These are phyloP conservation scores for Alternaria ventricosa DNA, from an alignment of 2,329 filamentous ascomycete species.

Conservation along the genomic window DNA sequence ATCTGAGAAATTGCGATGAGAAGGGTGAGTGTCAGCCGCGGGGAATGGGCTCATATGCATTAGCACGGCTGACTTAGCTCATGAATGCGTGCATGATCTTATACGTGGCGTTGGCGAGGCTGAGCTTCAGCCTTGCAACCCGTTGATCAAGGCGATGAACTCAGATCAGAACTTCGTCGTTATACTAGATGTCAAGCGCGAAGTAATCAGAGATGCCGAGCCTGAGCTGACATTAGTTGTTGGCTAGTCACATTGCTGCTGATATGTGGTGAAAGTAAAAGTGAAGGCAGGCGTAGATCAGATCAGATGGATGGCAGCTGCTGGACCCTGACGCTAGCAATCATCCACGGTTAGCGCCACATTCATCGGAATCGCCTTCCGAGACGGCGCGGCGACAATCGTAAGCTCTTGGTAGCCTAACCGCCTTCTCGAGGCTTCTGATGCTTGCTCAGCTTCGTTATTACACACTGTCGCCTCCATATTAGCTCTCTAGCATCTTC, in stretches of 20 bases:
- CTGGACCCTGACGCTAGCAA: constrained; percentile 11
- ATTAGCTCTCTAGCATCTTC: neutral
- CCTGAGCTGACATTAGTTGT: accelerated
- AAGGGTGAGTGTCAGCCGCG: accelerated
- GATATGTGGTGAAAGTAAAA: neutral
- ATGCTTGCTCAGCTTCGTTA: constrained; percentile 15
- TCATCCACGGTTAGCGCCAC: neutral
- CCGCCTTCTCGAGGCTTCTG: constrained; percentile 28
- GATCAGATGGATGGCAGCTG: neutral
- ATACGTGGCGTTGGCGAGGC: neutral
- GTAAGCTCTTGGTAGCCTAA: constrained; percentile 17
- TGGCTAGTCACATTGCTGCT: neutral
- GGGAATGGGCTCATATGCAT: neutral
- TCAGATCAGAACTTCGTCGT: too few relatives aligned
- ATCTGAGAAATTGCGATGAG: neutral
- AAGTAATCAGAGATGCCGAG: neutral
- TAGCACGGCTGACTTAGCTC: neutral
- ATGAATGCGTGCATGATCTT: neutral
- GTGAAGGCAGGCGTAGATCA: neutral
- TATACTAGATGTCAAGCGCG: neutral
- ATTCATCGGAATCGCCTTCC: neutral
- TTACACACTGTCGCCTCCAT: constrained; percentile 2
- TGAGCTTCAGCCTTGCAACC: neutral
- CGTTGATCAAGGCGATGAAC: neutral
- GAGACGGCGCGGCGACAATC: constrained; percentile 18